phyloP scores from a whole-genome alignment of 148 eudicot genomes.

The Gaultheria prostrata region DNA sequence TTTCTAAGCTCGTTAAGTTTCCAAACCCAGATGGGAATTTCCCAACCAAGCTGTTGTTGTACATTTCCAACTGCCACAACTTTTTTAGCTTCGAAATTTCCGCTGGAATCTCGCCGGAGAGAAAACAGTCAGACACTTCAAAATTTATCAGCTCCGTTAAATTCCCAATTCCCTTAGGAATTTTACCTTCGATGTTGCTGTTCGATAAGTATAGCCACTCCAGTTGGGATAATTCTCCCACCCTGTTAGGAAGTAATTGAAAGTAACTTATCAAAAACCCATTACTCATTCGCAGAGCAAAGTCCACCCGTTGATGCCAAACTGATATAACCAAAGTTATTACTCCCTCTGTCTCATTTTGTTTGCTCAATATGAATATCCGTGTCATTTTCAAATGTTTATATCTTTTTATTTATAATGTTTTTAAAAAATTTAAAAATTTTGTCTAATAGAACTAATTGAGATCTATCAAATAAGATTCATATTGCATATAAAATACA shows the following conservation, averaged over 20 bases:
- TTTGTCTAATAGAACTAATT: too few species aligned
- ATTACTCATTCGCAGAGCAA: too few species aligned
- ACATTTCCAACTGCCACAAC: slow-evolving; percentile 67
- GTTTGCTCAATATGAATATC: too few species aligned
- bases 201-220: slow-evolving; percentile 64
- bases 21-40: slow-evolving; percentile 67
- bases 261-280: not conserved
- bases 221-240: slow-evolving; percentile 35
- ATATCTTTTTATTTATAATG: too few species aligned
- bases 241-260: not conserved
- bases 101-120: slow-evolving; percentile 58
- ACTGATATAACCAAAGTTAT: too few species aligned
- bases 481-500: too few species aligned
- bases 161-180: slow-evolving; percentile 58
- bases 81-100: slow-evolving; percentile 59
- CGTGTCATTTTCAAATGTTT: too few species aligned
- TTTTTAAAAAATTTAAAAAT: too few species aligned
- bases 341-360: too few species aligned
- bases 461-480: too few species aligned
- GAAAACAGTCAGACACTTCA: slow-evolving; percentile 43
- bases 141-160: slow-evolving; percentile 44
- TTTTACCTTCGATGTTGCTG: slow-evolving; percentile 59
- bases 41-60: slow-evolving; percentile 52
- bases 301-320: too few species aligned
- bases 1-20: slow-evolving; percentile 50